A percentile compares a stretch with the other conserved stretches of the same genome.
Conservation (phyloP, 2,329 filamentous ascomycete genomes). For the Periconia macrospinosa region DNA sequence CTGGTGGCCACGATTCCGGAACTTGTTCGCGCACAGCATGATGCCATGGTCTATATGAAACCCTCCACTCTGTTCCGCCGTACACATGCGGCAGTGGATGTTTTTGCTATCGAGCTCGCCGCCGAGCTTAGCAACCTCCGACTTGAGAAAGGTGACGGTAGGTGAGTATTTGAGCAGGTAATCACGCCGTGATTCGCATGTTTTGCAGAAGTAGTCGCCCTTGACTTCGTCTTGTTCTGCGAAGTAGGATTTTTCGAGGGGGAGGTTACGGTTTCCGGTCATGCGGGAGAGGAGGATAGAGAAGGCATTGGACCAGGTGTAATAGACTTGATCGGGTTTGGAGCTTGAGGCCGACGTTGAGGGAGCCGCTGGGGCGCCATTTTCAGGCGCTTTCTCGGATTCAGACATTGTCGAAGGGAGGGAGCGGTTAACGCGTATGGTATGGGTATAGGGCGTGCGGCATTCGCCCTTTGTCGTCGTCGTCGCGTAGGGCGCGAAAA, state of each 20-base stretch:
- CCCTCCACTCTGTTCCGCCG: constrained; percentile 72
- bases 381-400: constrained; percentile 24
- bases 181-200: constrained; percentile 79
- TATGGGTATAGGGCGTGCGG: too few relatives aligned
- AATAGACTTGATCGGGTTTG: constrained; percentile 42
- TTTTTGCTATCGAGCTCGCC: constrained; percentile 73
- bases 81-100: constrained; percentile 81
- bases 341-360: neutral
- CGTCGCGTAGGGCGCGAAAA: constrained; percentile 7
- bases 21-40: constrained; percentile 87
- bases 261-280: constrained; percentile 29
- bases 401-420: constrained; percentile 22
- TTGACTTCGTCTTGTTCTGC: constrained; percentile 73
- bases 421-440: too few relatives aligned
- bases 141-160: constrained; percentile 80
- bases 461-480: neutral
- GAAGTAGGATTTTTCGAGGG: constrained; percentile 64
- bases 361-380: constrained; percentile 19
- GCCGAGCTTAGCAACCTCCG: constrained; percentile 78
- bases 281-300: constrained; percentile 70
- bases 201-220: constrained; percentile 76
- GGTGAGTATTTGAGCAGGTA: constrained; percentile 85
- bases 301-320: constrained; percentile 82
- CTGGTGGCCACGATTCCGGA: constrained; percentile 75
- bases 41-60: constrained; percentile 89